Evolutionary conservation across 495 filamentous ascomycete species (phyloP), one percentile per base, ranked within the genome.

Genomic region (Neurospora sp.): DNA sequence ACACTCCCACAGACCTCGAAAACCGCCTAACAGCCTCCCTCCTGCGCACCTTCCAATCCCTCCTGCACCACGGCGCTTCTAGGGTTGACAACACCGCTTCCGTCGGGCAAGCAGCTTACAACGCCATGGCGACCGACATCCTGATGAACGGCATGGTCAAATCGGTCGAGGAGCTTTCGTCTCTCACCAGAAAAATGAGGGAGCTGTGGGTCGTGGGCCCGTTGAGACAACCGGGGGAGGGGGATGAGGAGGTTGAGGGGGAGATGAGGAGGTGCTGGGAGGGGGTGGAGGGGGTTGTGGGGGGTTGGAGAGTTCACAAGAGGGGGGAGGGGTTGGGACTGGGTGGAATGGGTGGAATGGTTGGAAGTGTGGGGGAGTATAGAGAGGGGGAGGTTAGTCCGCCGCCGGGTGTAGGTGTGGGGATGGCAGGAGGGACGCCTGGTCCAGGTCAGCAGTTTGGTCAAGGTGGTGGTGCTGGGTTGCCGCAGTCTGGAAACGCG

Each of bases 141-240:
- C 77, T 79, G 31, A 76, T 75, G 45, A 71, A 77, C 37, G 78
- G 76, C 2, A 42, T 85, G 45, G 81, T 82, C 70, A 74, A 83
- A 71, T 77, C 76, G 1, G 75, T 75, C 2, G 79, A 82, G 11
- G 81, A 82, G 62, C 79, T 86, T 0, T 77, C 84, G 5, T 48
- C 76, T 3, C 74, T 86, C 3, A 86, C 77, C 40, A 81, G 83
- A 62, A 79, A 81, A 72, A 77, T 86, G 38, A 81, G 83, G 71
- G 78, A 81, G 31, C 79, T 86, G 2, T 86, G 84, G 84, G 79
- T 85, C 39, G 74, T 80, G 36, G 84, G 84, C 4, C 79, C 83
- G 0, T 77, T 85, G 10, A 79, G 76, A 69, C 76, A 77, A 70
- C 79, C 80, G 1, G 81, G 80, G 28, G 79, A 82, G 28, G 77